Percentiles rank a stretch among this genome's conserved stretches.
phyloP scores from a whole-genome alignment of 129 eudicot genomes.

The Ambrosia trifida region DNA sequence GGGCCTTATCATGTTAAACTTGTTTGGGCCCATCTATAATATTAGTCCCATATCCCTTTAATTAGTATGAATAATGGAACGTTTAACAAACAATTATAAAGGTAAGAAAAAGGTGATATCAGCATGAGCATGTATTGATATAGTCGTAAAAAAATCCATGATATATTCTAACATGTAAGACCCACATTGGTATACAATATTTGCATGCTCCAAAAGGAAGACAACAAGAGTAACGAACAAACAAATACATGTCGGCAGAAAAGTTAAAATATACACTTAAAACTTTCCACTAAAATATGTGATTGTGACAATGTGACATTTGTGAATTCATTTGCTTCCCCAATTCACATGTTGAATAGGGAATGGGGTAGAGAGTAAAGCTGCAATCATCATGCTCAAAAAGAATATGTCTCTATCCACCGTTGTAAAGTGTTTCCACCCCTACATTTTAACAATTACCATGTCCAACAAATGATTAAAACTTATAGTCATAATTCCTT shows the following conservation, averaged over 20 bases:
- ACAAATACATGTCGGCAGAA: constrained; percentile 2
- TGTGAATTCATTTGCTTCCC: constrained; percentile 29
- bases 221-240: constrained; percentile 6
- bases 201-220: constrained; percentile 9
- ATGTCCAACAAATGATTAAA: not conserved
- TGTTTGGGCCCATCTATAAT: too few relatives aligned
- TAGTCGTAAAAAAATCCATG: not conserved
- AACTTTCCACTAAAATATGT: constrained; percentile 24
- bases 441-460: not conserved
- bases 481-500: not conserved
- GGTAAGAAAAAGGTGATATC: too few relatives aligned
- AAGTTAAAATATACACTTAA: constrained; percentile 15
- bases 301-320: constrained; percentile 25
- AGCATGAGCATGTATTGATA: not conserved
- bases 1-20: too few relatives aligned
- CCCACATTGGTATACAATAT: not conserved
- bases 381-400: constrained; percentile 23
- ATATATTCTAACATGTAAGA: not conserved
- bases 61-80: too few relatives aligned
- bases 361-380: constrained; percentile 20
- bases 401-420: constrained; percentile 19
- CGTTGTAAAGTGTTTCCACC: not conserved
- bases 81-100: too few relatives aligned
- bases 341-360: constrained; percentile 35
- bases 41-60: too few relatives aligned